Conservation (phyloP, 768 basidiomycete species). For the Candolleomyces aberdarensis region DNA sequence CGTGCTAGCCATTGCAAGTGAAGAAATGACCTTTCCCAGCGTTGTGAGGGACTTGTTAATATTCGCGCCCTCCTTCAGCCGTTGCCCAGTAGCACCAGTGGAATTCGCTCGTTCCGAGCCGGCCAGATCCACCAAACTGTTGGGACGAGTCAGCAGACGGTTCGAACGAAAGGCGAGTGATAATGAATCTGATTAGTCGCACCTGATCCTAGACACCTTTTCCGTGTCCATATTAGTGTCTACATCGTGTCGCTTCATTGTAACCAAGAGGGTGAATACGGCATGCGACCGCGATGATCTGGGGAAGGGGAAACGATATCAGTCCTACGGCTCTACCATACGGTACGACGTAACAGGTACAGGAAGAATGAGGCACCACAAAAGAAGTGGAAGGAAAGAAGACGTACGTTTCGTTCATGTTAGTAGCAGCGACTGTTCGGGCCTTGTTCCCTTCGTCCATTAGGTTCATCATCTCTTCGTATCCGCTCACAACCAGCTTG, state of each 20-base stretch:
- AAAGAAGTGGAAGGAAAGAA: slow-evolving; percentile 4
- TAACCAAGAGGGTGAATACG: slow-evolving; percentile 93
- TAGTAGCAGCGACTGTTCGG: slow-evolving; percentile 95
- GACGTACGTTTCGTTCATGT: slow-evolving; percentile 96
- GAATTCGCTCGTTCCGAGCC: slow-evolving; percentile 97
- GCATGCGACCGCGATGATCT: slow-evolving; percentile 97
- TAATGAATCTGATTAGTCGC: slow-evolving; percentile 13
- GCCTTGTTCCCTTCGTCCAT: slow-evolving; percentile 99
- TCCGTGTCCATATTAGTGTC: slow-evolving; percentile 90
- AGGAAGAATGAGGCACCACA: slow-evolving; percentile 2
- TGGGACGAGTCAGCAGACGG: slow-evolving; percentile 1
- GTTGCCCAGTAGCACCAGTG: slow-evolving; percentile 94
- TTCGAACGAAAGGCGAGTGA: slow-evolving; percentile 6
- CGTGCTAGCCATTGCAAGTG: slow-evolving; percentile 73
- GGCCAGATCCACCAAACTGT: slow-evolving; percentile 89
- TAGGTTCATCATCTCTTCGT: slow-evolving; percentile 97
- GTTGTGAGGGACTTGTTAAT: slow-evolving; percentile 99
- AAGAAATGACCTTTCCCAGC: slow-evolving; percentile 94
- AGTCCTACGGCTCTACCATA: background rate
- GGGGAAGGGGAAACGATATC: slow-evolving; percentile 6
- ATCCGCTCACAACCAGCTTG: slow-evolving; percentile 86
- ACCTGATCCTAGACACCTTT: slow-evolving; percentile 98
- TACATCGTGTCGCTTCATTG: slow-evolving; percentile 85
- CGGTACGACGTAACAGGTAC: slow-evolving; percentile 5
- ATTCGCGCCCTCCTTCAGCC: slow-evolving; percentile 96